phyloP scores from a whole-genome alignment of 805 yeast species.

The Yarrowia sp. region DNA sequence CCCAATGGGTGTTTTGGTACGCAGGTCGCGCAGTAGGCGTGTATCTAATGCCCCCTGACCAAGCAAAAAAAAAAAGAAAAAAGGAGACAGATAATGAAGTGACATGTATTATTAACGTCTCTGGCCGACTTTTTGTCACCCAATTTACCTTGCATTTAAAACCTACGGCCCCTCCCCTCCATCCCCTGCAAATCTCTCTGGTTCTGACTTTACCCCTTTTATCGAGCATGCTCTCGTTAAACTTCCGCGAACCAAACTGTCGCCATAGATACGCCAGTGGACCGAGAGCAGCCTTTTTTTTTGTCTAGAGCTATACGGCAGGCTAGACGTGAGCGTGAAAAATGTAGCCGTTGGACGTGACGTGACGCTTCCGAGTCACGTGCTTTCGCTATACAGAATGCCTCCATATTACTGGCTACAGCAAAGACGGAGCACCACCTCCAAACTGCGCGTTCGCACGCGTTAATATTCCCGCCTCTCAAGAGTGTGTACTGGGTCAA shows the following conservation, averaged over 20 bases:
- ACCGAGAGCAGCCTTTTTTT: neutral
- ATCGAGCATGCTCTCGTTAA: conserved; percentile 8
- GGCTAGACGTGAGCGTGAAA: neutral
- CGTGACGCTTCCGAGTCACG: no score
- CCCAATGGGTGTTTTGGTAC: conserved; percentile 11
- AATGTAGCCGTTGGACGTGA: no score
- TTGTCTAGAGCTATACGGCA: no score
- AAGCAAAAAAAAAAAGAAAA: no score
- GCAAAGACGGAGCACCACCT: no score
- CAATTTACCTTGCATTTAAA: no score
- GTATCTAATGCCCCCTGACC: conserved; percentile 2
- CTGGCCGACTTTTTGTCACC: no score
- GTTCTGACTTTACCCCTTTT: conserved; percentile 23
- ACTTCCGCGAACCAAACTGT: neutral
- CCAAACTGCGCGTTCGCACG: neutral
- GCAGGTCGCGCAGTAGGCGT: conserved; percentile 21
- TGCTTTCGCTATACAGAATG: no score
- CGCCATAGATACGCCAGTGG: neutral
- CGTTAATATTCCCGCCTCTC: conserved; percentile 8
- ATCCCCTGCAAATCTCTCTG: conserved; percentile 1
- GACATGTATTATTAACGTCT: no score
- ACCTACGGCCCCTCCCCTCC: no score
- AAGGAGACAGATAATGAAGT: no score
- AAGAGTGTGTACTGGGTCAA: neutral
- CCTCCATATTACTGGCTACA: no score